phyloP scores from a whole-genome alignment of 352 stramenopile genomes.

The Blastocystis sp. region DNA sequence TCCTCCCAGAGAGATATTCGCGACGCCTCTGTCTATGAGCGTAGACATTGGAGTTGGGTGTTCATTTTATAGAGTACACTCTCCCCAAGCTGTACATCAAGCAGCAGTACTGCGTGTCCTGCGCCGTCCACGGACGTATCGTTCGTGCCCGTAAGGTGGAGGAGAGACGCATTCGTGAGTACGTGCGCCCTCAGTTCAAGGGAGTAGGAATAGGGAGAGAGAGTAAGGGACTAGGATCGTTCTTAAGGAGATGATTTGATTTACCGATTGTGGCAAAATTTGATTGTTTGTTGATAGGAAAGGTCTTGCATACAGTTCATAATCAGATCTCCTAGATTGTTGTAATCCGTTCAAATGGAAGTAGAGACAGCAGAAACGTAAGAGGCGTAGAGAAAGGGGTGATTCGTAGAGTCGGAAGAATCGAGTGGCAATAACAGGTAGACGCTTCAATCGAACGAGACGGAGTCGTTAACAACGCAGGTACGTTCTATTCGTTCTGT shows the following conservation, averaged over 20 bases:
- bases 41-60: neutral
- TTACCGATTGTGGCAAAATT: neutral
- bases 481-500: too few relatives aligned
- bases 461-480: too few relatives aligned
- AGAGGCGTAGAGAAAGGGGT: too few relatives aligned
- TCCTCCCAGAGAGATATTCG: conserved; percentile 94
- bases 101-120: conserved; percentile 99
- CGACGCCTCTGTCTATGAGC: conserved; percentile 89
- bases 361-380: too few relatives aligned
- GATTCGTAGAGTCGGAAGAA: too few relatives aligned
- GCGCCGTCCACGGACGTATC: conserved; percentile 95
- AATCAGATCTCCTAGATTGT: too few relatives aligned
- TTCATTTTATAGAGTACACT: conserved; percentile 74
- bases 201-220: neutral
- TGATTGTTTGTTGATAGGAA: neutral
- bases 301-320: too few relatives aligned
- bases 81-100: conserved; percentile 99
- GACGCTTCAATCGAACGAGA: too few relatives aligned
- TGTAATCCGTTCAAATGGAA: too few relatives aligned
- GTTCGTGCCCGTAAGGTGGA: conserved; percentile 86
- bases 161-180: conserved; percentile 79
- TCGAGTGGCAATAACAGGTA: too few relatives aligned
- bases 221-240: neutral
- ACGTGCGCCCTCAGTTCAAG: conserved; percentile 48
- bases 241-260: neutral